phyloP scores from a whole-genome alignment of 1,284 basidiomycete species.

The Trametes sp. region DNA sequence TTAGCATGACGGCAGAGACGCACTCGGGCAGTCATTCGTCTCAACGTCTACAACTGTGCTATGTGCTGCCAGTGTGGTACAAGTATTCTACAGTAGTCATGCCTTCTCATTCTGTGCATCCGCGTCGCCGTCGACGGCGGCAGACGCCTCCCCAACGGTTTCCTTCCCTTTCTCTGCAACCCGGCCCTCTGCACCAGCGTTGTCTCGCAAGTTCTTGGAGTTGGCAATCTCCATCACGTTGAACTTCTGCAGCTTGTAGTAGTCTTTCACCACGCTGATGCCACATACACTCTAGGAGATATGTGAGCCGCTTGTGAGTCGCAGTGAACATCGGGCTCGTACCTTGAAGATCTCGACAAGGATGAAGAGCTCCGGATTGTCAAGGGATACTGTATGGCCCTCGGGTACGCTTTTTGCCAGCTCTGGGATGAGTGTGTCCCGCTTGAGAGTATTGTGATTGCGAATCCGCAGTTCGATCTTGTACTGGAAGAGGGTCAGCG shows the following conservation, averaged over 20 bases:
- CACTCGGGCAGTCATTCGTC: too few species aligned
- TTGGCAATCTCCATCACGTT: conserved; percentile 76
- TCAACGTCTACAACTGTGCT: too few species aligned
- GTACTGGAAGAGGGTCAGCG: conserved; percentile 55
- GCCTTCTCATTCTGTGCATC: background rate
- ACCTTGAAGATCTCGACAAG: conserved; percentile 86
- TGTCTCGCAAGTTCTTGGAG: conserved; percentile 38
- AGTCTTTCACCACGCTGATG: conserved; percentile 73
- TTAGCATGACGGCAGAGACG: too few species aligned
- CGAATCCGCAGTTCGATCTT: conserved; percentile 79
- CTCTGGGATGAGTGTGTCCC: conserved; percentile 65
- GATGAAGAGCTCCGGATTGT: conserved; percentile 72
- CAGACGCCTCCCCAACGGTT: background rate
- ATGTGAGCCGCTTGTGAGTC: background rate
- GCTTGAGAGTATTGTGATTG: conserved; percentile 72
- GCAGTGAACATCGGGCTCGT: background rate
- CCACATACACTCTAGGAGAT: conserved; percentile 71
- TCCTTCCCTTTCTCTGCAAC: conserved; percentile 19
- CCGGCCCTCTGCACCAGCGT: conserved; percentile 33
- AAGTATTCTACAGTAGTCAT: background rate
- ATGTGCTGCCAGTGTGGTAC: too few species aligned
- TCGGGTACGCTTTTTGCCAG: conserved; percentile 74
- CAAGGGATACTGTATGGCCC: conserved; percentile 69
- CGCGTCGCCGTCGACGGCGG: background rate
- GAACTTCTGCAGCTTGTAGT: conserved; percentile 74